Conservation (phyloP, 306 rosid species). For the Medicago truncatula region MtrunA17r5.0-ANR NC_053043.1:34902501-34903000, state of each 20-base stretch:
- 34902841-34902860: constrained; percentile 17
- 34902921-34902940: constrained; percentile 50
- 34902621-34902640: neutral
- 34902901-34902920: constrained; percentile 60
- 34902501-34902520: too few species aligned
- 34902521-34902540: neutral
- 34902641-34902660: neutral
- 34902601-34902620: neutral
- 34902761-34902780: too few species aligned
- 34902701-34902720: too few species aligned
- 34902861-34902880: constrained; percentile 50
- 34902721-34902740: too few species aligned
- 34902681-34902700: neutral
- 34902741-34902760: too few species aligned
- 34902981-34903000: constrained; percentile 56
- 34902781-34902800: too few species aligned
- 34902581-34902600: neutral
- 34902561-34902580: neutral
- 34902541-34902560: neutral
- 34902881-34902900: constrained; percentile 58
- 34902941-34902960: neutral
- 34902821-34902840: too few species aligned
- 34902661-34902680: constrained; percentile 37
- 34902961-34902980: constrained; percentile 52
- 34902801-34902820: too few species aligned